These are phyloP conservation scores for Mucor lusitanicus DNA, from an alignment of 371 early-diverging fungal genomes.

Conservation along the genomic window DNA sequence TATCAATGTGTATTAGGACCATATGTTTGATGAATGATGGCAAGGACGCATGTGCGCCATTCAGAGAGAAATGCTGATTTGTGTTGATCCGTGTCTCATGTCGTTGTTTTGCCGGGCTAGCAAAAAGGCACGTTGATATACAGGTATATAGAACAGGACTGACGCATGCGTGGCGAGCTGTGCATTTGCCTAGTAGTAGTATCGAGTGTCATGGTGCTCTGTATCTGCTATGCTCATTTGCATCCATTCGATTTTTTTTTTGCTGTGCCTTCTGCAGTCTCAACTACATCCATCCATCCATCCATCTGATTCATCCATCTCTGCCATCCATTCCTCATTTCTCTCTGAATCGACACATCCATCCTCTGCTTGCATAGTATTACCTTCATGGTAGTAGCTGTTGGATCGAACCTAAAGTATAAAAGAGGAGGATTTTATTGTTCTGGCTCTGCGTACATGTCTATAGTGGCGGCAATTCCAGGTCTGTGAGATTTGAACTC, in stretches of 20 bases:
- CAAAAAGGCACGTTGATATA: no score
- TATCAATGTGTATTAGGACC: background rate
- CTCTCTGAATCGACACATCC: background rate
- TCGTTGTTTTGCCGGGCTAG: background rate
- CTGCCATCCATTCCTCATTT: background rate
- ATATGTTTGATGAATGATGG: background rate
- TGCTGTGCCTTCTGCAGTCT: background rate
- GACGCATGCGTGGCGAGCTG: no score
- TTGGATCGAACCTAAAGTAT: conserved; percentile 28
- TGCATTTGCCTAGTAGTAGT: background rate
- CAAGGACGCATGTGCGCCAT: background rate
- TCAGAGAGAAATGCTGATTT: background rate
- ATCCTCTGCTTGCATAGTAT: background rate
- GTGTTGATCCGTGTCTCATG: background rate
- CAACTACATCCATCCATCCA: background rate
- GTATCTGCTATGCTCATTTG: background rate
- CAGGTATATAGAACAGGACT: no score
- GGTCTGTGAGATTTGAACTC: background rate
- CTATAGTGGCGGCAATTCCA: conserved; percentile 1
- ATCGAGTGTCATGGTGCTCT: background rate
- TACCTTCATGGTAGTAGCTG: conserved; percentile 29
- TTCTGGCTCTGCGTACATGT: conserved; percentile 2
- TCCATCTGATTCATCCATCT: background rate
- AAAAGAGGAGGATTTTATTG: conserved; percentile 23
- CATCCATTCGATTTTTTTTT: background rate